Evolutionary conservation across 2,329 filamentous ascomycete species (phyloP), one percentile per base, ranked within the genome.

Genomic region (Zelopaecilomyces penicillatus): DNA sequence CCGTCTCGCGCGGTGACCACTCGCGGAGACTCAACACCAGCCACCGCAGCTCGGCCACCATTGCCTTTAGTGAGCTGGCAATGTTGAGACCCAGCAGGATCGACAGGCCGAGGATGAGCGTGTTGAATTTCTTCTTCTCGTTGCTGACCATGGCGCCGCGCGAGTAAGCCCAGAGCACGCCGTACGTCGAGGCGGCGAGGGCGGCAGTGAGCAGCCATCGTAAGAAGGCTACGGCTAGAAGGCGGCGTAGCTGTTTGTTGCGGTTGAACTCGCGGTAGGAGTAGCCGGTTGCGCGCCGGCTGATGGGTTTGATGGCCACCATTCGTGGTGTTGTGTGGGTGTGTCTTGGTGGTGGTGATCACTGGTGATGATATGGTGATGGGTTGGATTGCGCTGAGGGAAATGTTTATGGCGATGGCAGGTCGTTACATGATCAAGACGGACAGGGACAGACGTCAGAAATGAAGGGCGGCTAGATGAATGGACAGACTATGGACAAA

Each of bases 21-120:
- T 61, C 57, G 5, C 60, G 54, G 6, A 57, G 54, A 45, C 61
- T 64, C 36, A 74, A 51, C 29, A 73, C 63, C 57, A 66, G 69
- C 68, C 70, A 73, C n/a, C 70, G 59, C 48, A 70, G 55, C 47
- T 70, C 67, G 10, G 60, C 53, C 4, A 68, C 64, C 61, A 71
- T 67, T 29, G 61, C 62, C 45, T 70, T 70, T 26, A 74, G 58
- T 5, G 63, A 62, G 49, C 60, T 67, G 3, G 65, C 62, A 36
- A 71, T 63, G 39, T 66, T 66, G 40, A 73, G 50, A 44, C 67
- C 65, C 12, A 72, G 54, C 0, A 57, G 52, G 30, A 73, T 70
- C 39, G 65, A 65, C 5, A 72, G 56, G 0, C 62, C 68, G 1
- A 68, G 69, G 19, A 71, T 65, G n/a, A 70, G 49, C 0, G 65